A percentile compares a stretch with the other conserved stretches of the same genome.
Conservation (phyloP, 1,284 basidiomycete genomes). For the Mycosarcoma mackinlayi region DNA sequence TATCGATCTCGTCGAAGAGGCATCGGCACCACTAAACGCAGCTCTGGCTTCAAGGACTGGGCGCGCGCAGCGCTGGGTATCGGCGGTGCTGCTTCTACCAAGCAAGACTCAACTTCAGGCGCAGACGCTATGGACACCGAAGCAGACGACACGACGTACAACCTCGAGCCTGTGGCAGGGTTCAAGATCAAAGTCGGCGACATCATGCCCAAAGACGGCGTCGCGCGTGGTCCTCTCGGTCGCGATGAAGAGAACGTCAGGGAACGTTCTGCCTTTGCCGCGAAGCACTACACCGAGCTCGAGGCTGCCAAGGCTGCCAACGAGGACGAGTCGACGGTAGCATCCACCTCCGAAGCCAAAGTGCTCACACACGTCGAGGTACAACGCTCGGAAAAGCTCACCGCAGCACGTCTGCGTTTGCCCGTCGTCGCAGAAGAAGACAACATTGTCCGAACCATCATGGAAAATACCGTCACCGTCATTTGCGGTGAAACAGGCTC, state of each 20-base stretch:
- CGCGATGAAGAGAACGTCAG: conserved; percentile 37
- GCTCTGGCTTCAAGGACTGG: conserved; percentile 65
- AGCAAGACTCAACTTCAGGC: conserved; percentile 13
- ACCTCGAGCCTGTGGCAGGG: conserved; percentile 62
- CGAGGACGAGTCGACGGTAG: background rate
- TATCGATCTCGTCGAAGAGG: conserved; percentile 46
- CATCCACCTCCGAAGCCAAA: background rate
- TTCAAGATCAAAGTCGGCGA: conserved; percentile 60
- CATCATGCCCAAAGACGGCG: conserved; percentile 61
- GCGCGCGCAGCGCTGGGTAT: conserved; percentile 60
- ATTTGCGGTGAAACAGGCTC: conserved; percentile 90
- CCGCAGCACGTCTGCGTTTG: conserved; percentile 81
- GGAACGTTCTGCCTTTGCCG: conserved; percentile 55
- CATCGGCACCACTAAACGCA: conserved; percentile 47
- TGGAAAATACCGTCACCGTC: conserved; percentile 82
- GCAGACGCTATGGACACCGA: conserved; percentile 17
- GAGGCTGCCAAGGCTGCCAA: conserved; percentile 29
- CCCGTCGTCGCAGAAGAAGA: conserved; percentile 96
- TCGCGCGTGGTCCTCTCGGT: conserved; percentile 65
- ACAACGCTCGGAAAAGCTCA: conserved; percentile 78
- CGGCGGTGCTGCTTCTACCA: conserved; percentile 21
- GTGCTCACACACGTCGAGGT: conserved; percentile 74
- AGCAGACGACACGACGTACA: conserved; percentile 41
- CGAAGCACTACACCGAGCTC: conserved; percentile 46
- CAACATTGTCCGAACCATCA: conserved; percentile 88